These are phyloP conservation scores for Chaetomium olivaceum DNA, from an alignment of 2,329 filamentous ascomycete species.

Conservation along the genomic window DNA sequence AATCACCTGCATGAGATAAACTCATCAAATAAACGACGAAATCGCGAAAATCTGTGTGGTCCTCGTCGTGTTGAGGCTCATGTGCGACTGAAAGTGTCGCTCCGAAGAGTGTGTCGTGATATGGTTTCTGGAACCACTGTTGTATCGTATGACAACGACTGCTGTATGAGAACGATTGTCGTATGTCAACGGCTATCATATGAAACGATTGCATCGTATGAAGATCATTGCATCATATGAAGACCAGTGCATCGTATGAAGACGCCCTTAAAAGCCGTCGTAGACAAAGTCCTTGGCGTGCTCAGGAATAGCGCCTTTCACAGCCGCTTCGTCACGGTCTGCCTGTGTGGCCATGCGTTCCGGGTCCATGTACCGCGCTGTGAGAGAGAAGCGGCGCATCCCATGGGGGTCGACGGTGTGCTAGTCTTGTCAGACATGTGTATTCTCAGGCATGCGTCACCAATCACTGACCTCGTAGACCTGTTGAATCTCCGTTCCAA, in stretches of 20 bases:
- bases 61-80: not conserved
- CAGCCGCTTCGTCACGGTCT: constrained; percentile 33
- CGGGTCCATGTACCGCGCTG: constrained; percentile 53
- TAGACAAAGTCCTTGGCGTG: constrained; percentile 32
- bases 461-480: constrained; percentile 52
- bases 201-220: no score
- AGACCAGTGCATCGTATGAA: not conserved
- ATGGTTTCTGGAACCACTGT: not conserved
- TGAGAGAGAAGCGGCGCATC: constrained; percentile 57
- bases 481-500: constrained; percentile 59
- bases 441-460: no score
- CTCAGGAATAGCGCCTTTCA: constrained; percentile 41
- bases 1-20: not conserved
- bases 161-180: no score
- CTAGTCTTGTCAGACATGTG: constrained; percentile 37
- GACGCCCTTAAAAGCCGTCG: constrained; percentile 18
- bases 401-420: constrained; percentile 55
- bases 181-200: no score
- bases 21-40: not conserved
- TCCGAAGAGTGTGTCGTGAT: not conserved
- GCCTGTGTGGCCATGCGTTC: constrained; percentile 41
- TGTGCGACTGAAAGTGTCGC: not conserved
- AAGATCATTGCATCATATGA: no score
- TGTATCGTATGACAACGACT: no score
- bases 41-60: not conserved